Percentiles rank a stretch among this genome's conserved stretches.
Conservation (phyloP, 2,329 filamentous ascomycete genomes). For the Verticillium albo-atrum region DNA sequence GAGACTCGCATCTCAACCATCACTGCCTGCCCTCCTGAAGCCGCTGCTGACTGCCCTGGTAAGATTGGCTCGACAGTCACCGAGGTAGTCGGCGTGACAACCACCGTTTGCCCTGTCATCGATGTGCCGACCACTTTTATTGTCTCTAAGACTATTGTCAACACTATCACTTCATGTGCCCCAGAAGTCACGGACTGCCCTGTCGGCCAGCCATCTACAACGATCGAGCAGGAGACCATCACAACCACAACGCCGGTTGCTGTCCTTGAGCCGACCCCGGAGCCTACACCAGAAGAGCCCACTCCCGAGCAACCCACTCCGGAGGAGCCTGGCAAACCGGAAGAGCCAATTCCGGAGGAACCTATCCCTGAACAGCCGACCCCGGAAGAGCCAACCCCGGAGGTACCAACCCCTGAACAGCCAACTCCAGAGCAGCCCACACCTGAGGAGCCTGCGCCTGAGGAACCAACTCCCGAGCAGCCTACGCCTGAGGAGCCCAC, state of each 20-base stretch:
- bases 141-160: constrained; percentile 4
- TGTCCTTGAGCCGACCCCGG: background rate
- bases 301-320: background rate
- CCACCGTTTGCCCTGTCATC: constrained; percentile 35
- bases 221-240: constrained; percentile 13
- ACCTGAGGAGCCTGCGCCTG: background rate
- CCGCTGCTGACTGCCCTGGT: constrained; percentile 16
- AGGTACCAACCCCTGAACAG: background rate
- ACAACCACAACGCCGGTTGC: background rate
- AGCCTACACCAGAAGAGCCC: background rate
- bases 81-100: constrained; percentile 26
- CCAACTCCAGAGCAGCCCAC: background rate
- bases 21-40: constrained; percentile 20
- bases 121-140: constrained; percentile 3
- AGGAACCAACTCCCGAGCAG: background rate
- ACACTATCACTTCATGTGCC: constrained; percentile 6
- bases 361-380: background rate
- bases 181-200: constrained; percentile 4
- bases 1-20: constrained; percentile 21
- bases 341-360: background rate
- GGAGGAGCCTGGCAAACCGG: background rate
- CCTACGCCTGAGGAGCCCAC: background rate
- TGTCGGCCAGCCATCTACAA: constrained; percentile 13
- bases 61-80: background rate
- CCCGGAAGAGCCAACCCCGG: background rate